These are phyloP conservation scores for Rhizophagus sp. DNA, from an alignment of 192 early-diverging fungal species.

Conservation along the genomic window DNA sequence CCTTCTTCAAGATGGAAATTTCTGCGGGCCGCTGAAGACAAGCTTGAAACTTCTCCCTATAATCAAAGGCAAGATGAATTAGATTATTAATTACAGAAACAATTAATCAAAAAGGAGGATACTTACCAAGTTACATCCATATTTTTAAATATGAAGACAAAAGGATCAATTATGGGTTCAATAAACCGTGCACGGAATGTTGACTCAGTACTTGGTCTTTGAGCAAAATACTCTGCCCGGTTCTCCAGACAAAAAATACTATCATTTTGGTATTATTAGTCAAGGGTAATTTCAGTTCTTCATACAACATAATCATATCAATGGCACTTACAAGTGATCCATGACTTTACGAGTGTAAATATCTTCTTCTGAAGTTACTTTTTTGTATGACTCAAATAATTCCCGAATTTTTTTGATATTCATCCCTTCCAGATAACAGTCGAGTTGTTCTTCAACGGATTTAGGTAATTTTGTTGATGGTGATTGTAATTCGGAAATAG, in stretches of 20 bases:
- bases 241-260: slow-evolving; percentile 6
- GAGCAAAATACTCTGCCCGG: background rate
- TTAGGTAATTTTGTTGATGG: slow-evolving; percentile 15
- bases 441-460: background rate
- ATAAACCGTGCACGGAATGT: slow-evolving; percentile 14
- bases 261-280: background rate
- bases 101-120: background rate
- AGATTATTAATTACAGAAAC: background rate
- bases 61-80: background rate
- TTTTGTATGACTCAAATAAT: slow-evolving; percentile 13
- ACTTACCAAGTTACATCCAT: background rate
- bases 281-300: background rate
- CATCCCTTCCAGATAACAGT: background rate
- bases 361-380: background rate
- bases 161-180: slow-evolving; percentile 17
- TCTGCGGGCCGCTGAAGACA: background rate
- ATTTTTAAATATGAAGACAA: slow-evolving; percentile 2
- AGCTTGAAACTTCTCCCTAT: slow-evolving; percentile 1
- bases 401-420: background rate
- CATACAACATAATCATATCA: background rate
- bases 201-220: background rate
- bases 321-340: slow-evolving; percentile 13
- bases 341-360: slow-evolving; percentile 2
- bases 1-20: slow-evolving; percentile 14
- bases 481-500: slow-evolving; percentile 10